These are phyloP conservation scores for Pseudonectria foliicola DNA, from an alignment of 2,329 filamentous ascomycete genomes.

Conservation along the genomic window DNA sequence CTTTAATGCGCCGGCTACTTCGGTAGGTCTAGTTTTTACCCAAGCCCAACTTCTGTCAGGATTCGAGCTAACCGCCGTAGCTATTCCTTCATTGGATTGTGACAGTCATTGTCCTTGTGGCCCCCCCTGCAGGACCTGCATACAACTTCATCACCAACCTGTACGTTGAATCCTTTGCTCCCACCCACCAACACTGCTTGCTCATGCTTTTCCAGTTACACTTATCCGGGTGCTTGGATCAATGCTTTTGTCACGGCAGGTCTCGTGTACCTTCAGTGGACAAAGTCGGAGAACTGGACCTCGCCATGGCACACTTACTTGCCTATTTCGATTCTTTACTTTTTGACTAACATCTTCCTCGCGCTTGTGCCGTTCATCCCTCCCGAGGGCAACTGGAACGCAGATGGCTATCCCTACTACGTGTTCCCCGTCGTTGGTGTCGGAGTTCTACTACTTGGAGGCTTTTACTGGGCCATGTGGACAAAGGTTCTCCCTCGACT, in stretches of 20 bases:
- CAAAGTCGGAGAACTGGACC: conserved; percentile 43
- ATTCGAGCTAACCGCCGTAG: conserved; percentile 16
- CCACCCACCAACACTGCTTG: neutral
- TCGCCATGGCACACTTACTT: conserved; percentile 46
- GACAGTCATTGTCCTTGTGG: conserved; percentile 57
- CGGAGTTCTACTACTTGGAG: conserved; percentile 42
- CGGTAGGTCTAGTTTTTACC: too few species aligned
- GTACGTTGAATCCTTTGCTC: conserved; percentile 18
- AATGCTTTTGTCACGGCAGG: conserved; percentile 44
- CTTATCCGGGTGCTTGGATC: conserved; percentile 48
- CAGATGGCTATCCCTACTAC: conserved; percentile 48
- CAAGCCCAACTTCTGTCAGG: neutral
- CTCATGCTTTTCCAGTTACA: conserved; percentile 27
- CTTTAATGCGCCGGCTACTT: conserved; percentile 55
- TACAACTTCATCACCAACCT: conserved; percentile 61
- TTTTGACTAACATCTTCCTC: conserved; percentile 45
- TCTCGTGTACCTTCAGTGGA: conserved; percentile 44
- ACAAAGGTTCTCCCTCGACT: conserved; percentile 41
- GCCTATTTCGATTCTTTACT: conserved; percentile 40
- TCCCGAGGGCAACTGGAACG: conserved; percentile 39
- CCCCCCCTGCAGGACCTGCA: conserved; percentile 58
- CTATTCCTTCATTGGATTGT: conserved; percentile 60
- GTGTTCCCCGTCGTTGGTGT: conserved; percentile 49
- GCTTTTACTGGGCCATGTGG: conserved; percentile 47
- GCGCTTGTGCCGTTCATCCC: conserved; percentile 49